Base-by-base conservation (phyloP, 129 eudicot genomes). In the Cynara cardunculus region DNA sequence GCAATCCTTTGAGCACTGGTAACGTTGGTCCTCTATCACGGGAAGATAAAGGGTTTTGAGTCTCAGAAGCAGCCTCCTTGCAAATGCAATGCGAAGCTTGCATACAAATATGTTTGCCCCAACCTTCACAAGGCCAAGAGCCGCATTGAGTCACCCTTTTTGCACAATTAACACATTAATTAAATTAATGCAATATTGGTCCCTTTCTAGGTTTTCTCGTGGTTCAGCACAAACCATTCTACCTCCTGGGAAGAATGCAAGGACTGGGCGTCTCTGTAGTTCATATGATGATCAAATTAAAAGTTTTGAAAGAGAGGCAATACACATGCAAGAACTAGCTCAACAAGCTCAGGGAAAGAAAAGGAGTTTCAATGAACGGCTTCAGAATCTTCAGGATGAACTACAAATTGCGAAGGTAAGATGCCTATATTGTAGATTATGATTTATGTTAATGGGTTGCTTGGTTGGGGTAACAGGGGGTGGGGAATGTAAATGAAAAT, bases 181-280 rank as follows among this genome's bases (percentile, higher is more conserved):
- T 53, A 53, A 18, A 56, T 46, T 10, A 5, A 41, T 67, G 16
- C 53, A 41, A 61, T n/a, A 24, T 2, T 69, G 76, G 28, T 82
- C 35, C 25, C 41, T 74, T 75, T 22, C 26, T 80, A 95, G 99
- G 99, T 95, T 95, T 86, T 88, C 89, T 30, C 99, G 99, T 64
- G 90, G 94, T 80, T 87, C 93, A 59, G 91, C 92, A 46, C 97
- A 95, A 69, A 95, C 99, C 28, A 85, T 87, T 74, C 89, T 95
- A 35, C 99, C 99, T 65, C 97, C 99, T 2, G 85, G 74, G 77
- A 92, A 62, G 89, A 82, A 78, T 30, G 46, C 76, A 69, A 87
- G 92, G 84, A 41, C 82, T 81, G 89, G 92, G 46, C 96, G 99
- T 76, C 94, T 95, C 18, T 85, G 90, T 87, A 88, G 93, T 75